Evolutionary conservation across 768 basidiomycete genomes (phyloP), one percentile per base, ranked within the genome.

Genomic region (Boletus edulis): DNA sequence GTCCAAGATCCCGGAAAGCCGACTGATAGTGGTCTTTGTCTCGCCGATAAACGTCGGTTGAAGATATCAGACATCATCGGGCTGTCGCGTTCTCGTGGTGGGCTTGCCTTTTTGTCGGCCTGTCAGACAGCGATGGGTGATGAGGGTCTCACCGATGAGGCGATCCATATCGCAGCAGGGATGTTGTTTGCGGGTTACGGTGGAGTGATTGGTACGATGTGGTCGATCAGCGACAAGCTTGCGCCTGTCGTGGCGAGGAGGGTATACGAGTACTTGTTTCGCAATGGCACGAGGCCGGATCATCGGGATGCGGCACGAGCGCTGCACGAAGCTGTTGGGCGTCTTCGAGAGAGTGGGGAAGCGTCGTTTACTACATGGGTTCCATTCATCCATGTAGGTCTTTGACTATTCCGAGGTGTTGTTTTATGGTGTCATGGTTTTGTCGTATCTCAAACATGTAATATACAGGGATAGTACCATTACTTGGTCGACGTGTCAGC

Each of bases 101-200:
- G 44, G 15, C 44, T 45, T 6, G 44, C 44, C 10, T 45, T 45
- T 45, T n/a, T 45, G 3, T 45, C 44, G 10, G 39, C 39, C 6
- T 40, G 39, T 40, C 39, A 40, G 39, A 40, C 39, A 3, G 39
- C 39, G n/a, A 40, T 40, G 39, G 39, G 39, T 18, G 39, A 40
- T 9, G 39, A 40, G 39, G 17, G 7, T 40, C 39, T 40, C 9
- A 9, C 29, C 0, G 49, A 49, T 13, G 49, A 41, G 29, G 49
- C 49, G 2, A 40, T 49, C 7, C 49, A 49, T 32, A 40, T 49
- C 8, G 49, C 49, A 6, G 49, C 50, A 0, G 50, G 73, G 4
- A 74, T 79, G 73, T 56, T 75, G 45, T 55, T 66, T 34, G 65
- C 63, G 0, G 72, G 73, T 5, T 73, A 62, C 45, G 42, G 53